phyloP scores from a whole-genome alignment of 2,329 filamentous ascomycete genomes.

The Knufia petricola region DNA sequence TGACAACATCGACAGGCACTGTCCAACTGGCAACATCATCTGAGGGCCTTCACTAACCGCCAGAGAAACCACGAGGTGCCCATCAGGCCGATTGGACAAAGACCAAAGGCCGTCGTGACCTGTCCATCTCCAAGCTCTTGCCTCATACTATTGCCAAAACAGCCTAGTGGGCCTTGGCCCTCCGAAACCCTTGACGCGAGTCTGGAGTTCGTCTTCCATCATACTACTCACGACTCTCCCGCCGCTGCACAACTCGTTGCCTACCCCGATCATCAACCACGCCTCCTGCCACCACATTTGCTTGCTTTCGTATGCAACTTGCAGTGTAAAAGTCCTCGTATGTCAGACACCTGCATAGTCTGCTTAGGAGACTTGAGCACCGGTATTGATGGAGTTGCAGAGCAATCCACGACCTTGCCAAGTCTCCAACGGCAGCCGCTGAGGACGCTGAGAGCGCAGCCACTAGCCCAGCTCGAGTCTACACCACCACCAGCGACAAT shows the following conservation, averaged over 20 bases:
- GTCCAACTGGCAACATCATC: no score
- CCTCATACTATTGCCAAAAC: no score
- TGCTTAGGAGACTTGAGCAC: slow-evolving; percentile 60
- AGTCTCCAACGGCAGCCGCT: slow-evolving; percentile 25
- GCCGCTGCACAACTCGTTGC: not conserved
- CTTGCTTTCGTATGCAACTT: slow-evolving; percentile 24
- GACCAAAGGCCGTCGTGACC: no score
- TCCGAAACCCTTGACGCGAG: no score
- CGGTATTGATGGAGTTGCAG: slow-evolving; percentile 43
- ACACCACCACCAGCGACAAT: slow-evolving; percentile 24
- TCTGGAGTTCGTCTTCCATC: no score
- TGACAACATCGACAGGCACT: no score
- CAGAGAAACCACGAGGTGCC: no score
- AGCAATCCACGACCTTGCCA: slow-evolving; percentile 34
- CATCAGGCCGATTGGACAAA: no score
- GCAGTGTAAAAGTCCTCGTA: slow-evolving; percentile 29
- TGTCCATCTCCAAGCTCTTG: no score
- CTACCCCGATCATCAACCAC: slow-evolving; percentile 12
- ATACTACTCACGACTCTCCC: no score
- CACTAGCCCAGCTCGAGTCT: slow-evolving; percentile 27
- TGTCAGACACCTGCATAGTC: slow-evolving; percentile 61
- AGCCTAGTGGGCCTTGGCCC: no score
- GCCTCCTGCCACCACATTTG: slow-evolving; percentile 19
- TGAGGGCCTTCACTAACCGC: no score
- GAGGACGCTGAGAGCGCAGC: slow-evolving; percentile 14